Evolutionary conservation across 495 filamentous ascomycete species (phyloP).

Genomic region (Lophiotrema nucula): DNA sequence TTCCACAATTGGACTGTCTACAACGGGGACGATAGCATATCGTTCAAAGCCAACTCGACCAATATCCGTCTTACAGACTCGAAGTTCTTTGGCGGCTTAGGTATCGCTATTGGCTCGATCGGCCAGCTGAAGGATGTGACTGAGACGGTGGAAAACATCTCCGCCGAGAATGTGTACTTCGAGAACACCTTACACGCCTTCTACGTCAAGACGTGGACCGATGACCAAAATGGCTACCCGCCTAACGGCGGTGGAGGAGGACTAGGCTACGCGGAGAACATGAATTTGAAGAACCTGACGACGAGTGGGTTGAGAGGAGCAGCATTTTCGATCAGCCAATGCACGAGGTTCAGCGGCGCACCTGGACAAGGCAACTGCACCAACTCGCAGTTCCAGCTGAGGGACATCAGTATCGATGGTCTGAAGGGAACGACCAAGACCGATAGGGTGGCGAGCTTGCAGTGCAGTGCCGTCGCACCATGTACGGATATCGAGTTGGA

Average conservation of each 20-base stretch:
- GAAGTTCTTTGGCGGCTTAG: conserved; percentile 27
- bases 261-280: neutral
- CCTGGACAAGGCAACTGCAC: conserved; percentile 2
- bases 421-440: conserved; percentile 1
- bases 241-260: conserved; percentile 10
- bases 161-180: conserved; percentile 39
- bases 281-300: neutral
- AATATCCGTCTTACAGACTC: conserved; percentile 25
- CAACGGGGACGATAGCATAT: conserved; percentile 36
- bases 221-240: conserved; percentile 4
- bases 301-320: neutral
- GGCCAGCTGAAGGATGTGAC: conserved; percentile 46
- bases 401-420: neutral
- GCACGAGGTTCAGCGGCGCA: conserved; percentile 3
- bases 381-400: neutral
- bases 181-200: conserved; percentile 44
- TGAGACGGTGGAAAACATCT: conserved; percentile 44
- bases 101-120: conserved; percentile 48
- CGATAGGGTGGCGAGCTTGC: neutral
- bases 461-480: conserved; percentile 8
- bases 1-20: conserved; percentile 31
- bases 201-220: conserved; percentile 43
- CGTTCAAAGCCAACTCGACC: conserved; percentile 32
- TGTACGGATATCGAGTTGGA: conserved; percentile 1
- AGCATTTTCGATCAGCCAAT: neutral